Evolutionary conservation across 2,329 filamentous ascomycete genomes (phyloP).

Genomic region (Cordyceps pruinosa): DNA sequence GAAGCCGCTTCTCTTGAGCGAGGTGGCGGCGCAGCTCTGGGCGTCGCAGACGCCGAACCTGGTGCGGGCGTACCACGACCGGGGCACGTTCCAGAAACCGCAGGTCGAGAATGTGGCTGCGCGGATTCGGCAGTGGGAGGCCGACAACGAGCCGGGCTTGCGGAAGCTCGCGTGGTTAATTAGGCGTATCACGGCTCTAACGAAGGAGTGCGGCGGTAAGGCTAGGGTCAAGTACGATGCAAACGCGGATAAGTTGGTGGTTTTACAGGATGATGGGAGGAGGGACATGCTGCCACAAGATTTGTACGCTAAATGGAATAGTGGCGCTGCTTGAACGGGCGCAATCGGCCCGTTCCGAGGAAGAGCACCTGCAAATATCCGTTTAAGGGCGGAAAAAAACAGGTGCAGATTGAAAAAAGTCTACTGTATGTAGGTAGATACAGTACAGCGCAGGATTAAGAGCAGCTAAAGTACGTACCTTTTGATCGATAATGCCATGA

Average conservation of each 20-base stretch:
- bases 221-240: neutral
- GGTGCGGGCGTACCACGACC: constrained; percentile 36
- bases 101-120: constrained; percentile 29
- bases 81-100: constrained; percentile 28
- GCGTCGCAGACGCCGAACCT: constrained; percentile 39
- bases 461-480: no score
- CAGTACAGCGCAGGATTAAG: no score
- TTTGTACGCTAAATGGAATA: neutral
- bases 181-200: neutral
- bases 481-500: no score
- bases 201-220: neutral
- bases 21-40: constrained; percentile 38
- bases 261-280: neutral
- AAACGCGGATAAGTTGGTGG: neutral
- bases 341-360: no score
- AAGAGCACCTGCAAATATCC: no score
- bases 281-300: neutral
- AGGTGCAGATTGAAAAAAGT: no score
- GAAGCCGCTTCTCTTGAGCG: constrained; percentile 26
- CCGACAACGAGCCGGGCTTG: constrained; percentile 24
- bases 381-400: no score
- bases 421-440: no score
- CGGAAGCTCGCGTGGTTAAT: neutral
- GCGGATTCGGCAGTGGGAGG: constrained; percentile 30
- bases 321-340: neutral